Evolutionary conservation across 1,139 yeast genomes (phyloP).

Genomic region (Suhomyces guaymorum): DNA sequence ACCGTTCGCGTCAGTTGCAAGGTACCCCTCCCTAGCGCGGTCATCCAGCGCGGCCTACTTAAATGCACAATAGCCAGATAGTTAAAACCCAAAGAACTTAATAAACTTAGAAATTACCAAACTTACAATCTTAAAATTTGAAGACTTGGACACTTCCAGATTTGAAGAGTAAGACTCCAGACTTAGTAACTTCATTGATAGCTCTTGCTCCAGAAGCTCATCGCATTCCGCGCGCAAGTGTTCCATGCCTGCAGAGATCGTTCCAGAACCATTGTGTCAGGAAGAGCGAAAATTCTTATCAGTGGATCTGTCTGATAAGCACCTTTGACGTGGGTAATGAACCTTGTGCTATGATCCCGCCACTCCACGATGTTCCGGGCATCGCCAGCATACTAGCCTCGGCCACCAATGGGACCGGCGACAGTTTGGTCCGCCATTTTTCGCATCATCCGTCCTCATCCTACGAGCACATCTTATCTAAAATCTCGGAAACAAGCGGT

Average conservation of each 20-base stretch:
- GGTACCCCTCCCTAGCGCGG: too few relatives aligned
- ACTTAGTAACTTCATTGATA: too few relatives aligned
- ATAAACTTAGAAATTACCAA: too few relatives aligned
- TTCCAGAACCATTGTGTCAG: constrained; percentile 4
- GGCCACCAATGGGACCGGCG: not conserved
- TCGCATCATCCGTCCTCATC: not conserved
- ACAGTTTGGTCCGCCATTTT: too few relatives aligned
- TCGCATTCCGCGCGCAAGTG: too few relatives aligned
- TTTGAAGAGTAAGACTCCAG: too few relatives aligned
- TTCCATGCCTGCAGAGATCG: constrained; percentile 5
- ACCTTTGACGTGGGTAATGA: not conserved
- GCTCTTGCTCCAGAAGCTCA: constrained; percentile 1
- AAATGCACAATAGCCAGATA: too few relatives aligned
- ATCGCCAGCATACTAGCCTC: not conserved
- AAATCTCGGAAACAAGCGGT: constrained; percentile 24
- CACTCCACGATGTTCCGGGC: not conserved
- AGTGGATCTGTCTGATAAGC: not conserved
- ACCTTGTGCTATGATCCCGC: not conserved
- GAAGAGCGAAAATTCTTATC: constrained; percentile 1
- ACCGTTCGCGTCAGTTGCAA: too few relatives aligned
- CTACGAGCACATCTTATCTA: constrained; percentile 4
- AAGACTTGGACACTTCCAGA: too few relatives aligned
- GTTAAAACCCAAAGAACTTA: too few relatives aligned
- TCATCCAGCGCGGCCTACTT: too few relatives aligned
- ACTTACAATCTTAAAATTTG: too few relatives aligned